Evolutionary conservation across 768 basidiomycete genomes (phyloP), one percentile per base, ranked within the genome.

Genomic region (Collybia sordida): DNA sequence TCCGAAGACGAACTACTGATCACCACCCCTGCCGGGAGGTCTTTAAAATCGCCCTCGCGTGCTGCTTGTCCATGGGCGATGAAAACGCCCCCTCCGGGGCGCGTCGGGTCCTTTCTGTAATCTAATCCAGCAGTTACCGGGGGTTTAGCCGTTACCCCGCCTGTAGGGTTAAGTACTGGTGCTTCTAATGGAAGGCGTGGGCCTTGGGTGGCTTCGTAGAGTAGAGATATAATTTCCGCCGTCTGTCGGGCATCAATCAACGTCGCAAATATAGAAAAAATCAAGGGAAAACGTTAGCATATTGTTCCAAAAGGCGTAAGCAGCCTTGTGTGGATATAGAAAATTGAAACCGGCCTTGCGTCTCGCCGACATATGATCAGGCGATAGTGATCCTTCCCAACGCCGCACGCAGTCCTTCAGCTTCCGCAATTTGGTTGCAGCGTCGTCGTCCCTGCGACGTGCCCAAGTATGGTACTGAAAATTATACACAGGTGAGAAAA

Each of bases 171-270:
- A 49, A 93, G 74, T 14, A 80, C 73, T 8, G 86, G 82, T 0
- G 82, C 74, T 57, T 83, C 79, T 46, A 83, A 67, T 7, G 72
- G 73, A 51, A 72, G 59, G 42, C 64, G 72, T 42, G 62, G 77
- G n/a, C 87, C 86, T 64, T 90, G 88, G n/a, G 95, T 96, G 11
- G 94, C 92, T 70, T 95, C 93, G 65, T 92, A 95, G 28, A 97
- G 74, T 21, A 98, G 74, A 5, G 89, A 79, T 57, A 97, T 96
- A 49, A 96, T 95, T 69, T 98, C 94, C 40, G 91, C 84, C 0
- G 91, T 93, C 90, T 94, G 65, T 56, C 58, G 35, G 9, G 17
- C n/a, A 42, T 42, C 18, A 43, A 46, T 55, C 15, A 38, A 45
- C 49, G 36, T 25, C 39, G 42, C 28, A 50, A 52, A 38, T 31